Base-by-base conservation (phyloP, 2,329 filamentous ascomycete genomes). In the Ascocoryne sarcoides region DNA sequence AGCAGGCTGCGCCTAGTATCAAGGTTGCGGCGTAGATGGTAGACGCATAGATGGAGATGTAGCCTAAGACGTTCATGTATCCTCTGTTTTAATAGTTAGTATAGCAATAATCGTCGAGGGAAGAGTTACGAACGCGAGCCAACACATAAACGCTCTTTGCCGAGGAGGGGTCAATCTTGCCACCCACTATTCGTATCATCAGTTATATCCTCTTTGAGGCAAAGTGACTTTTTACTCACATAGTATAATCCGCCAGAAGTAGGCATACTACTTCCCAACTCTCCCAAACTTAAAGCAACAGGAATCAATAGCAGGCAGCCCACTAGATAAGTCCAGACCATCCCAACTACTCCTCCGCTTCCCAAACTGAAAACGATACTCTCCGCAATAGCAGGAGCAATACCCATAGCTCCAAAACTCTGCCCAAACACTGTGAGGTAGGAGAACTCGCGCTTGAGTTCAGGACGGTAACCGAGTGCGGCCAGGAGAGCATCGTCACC, bases 31-130 rank as follows among this genome's bases (percentile, higher is more conserved):
- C 57, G 31, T 59, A 59, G 19, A 59, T 59, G 1, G 57, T 59
- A 1, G 57, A 59, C 5, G 57, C 51, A 21, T 58, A 59, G 26
- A 59, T 59, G 2, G 56, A 58, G 2, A 59, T 54, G 20, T 59
- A 59, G 16, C 57, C 57, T 4, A 59, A 36, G 9, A 57, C 55
- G 19, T 58, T 59, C 57, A 59, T 59, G 31, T 59, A 59, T 10
- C 55, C 56, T 10, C 55, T 57, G 32, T 14, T 26, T 19, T 14
- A 20, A 18, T 18, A 10, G 17, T 36, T 20, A 36, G 33, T 16
- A 10, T 10, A 33, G 10, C 26, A 15, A 16, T 28, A 16, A 15
- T 51, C 21, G 47, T 42, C 35, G 8, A 7, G n/a, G 37, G 18
- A 14, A 9, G 19, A 33, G n/a, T n/a, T 28, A 51, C 54, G 17